Base-by-base conservation (phyloP, 1,284 basidiomycete species). In the Malassezia dermatis region DNA sequence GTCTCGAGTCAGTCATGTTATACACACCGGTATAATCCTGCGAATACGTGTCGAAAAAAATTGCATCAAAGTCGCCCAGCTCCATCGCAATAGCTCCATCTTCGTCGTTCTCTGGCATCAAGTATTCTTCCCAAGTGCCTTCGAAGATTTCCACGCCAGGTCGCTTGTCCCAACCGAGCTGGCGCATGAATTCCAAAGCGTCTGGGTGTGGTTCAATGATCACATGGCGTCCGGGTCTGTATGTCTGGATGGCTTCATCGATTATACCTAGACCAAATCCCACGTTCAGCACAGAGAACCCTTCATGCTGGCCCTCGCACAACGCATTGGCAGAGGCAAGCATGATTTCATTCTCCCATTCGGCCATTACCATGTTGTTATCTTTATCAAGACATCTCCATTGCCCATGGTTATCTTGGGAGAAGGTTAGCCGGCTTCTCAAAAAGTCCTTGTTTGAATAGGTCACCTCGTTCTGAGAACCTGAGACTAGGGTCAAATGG, bases 241-340 rank as follows among this genome's bases (percentile, higher is more conserved):
- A 77, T 1, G 76, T 73, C 76, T 93, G 88, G 74, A 94, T 87
- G 35, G 89, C 77, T 17, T 79, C 78, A 71, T 95, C 90, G 65
- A 95, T 89, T 55, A 96, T 91, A 12, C 93, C 93, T 10, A 98
- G 79, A 11, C 93, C 93, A 69, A 93, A 96, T 5, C 94, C 93
- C 30, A 96, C 79, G 67, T 96, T 98, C 50, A 98, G 78, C 0
- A 95, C 78, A 43, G 80, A 83, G 46, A 90, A 78, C 4, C 81
- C 80, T 13, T 70, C 60, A 1, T 64, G 66, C 23, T 67, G 62
- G 8, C 59, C 64, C 17, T 53, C 43, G 47, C 68, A 72, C 6
- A 73, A 54, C 1, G 67, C 57, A 0, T 24, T 27, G 21, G 71
- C 63, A 0, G 69, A 65, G 11, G 52, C 56, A 15, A 51, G 42